Percentiles rank a stretch among this genome's conserved stretches.
These are phyloP conservation scores for Pleodorina starrii DNA, from an alignment of 139 green algal genomes.

Conservation along the genomic window DNA sequence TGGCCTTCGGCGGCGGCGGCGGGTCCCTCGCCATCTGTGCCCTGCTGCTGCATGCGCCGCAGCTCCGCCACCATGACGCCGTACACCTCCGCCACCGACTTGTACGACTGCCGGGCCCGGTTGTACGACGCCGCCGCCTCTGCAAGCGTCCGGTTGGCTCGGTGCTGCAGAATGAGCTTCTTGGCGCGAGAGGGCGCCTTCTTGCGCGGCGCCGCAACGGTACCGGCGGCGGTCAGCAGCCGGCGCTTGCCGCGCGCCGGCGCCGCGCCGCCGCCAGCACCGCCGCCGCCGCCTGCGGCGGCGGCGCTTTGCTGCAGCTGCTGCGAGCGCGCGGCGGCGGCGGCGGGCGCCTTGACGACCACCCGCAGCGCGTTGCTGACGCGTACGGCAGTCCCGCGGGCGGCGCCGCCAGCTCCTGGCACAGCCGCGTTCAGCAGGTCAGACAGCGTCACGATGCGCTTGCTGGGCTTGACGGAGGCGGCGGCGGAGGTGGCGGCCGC, in stretches of 20 bases:
- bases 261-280: no score
- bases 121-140: slow-evolving; percentile 23
- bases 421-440: slow-evolving; percentile 15
- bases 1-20: no score
- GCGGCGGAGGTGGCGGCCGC: background rate
- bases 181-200: slow-evolving; percentile 62
- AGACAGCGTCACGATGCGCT: slow-evolving; percentile 29
- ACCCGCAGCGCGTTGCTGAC: slow-evolving; percentile 35
- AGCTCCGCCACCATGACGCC: slow-evolving; percentile 6
- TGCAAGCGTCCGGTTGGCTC: slow-evolving; percentile 6
- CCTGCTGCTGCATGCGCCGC: background rate
- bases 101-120: background rate
- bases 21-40: background rate
- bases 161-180: slow-evolving; percentile 52
- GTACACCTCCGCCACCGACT: background rate
- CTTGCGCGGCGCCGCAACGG: slow-evolving; percentile 40
- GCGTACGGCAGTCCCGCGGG: background rate
- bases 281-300: background rate
- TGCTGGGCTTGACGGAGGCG: slow-evolving; percentile 7
- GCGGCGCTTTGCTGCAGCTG: background rate
- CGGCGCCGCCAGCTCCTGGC: background rate
- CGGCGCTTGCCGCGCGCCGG: background rate
- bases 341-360: background rate
- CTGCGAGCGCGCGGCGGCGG: no score
- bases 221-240: slow-evolving; percentile 36